Evolutionary conservation across 2,329 filamentous ascomycete genomes (phyloP).

Genomic region (Epichloe amarillans): DNA sequence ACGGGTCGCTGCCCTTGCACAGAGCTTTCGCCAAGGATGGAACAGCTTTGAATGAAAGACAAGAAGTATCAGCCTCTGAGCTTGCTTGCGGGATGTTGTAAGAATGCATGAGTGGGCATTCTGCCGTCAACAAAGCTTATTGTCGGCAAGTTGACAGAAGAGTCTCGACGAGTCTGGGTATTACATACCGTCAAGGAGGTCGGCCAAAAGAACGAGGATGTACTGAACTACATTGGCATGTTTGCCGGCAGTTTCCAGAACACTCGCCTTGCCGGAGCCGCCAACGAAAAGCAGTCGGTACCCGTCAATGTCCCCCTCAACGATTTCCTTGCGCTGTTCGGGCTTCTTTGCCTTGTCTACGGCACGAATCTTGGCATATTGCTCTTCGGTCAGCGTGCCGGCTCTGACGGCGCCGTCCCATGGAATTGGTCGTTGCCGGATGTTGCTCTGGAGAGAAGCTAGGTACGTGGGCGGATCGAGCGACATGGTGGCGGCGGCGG

Average conservation of each 20-base stretch:
- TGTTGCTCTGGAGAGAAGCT: constrained; percentile 84
- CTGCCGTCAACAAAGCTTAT: not conserved
- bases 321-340: constrained; percentile 71
- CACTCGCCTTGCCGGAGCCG: constrained; percentile 51
- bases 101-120: not conserved
- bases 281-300: constrained; percentile 76
- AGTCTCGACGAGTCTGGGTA: not conserved
- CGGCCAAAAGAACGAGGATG: constrained; percentile 76
- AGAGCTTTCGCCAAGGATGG: constrained; percentile 67
- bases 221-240: constrained; percentile 89
- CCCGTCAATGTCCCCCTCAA: constrained; percentile 66
- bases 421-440: constrained; percentile 85
- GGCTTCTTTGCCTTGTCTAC: constrained; percentile 85
- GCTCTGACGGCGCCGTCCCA: constrained; percentile 95
- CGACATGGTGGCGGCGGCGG: constrained; percentile 49
- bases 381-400: constrained; percentile 84
- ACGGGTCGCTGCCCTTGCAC: constrained; percentile 62
- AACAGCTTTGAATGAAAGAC: constrained; percentile 42
- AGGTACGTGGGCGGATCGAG: constrained; percentile 83
- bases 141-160: not conserved
- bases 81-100: not conserved
- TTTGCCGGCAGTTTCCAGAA: constrained; percentile 75
- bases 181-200: constrained; percentile 68
- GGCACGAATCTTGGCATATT: constrained; percentile 89
- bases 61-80: not conserved